A percentile compares a stretch with the other conserved stretches of the same genome.
phyloP scores from a whole-genome alignment of 495 filamentous ascomycete genomes.

The Penicillium argentinense region DNA sequence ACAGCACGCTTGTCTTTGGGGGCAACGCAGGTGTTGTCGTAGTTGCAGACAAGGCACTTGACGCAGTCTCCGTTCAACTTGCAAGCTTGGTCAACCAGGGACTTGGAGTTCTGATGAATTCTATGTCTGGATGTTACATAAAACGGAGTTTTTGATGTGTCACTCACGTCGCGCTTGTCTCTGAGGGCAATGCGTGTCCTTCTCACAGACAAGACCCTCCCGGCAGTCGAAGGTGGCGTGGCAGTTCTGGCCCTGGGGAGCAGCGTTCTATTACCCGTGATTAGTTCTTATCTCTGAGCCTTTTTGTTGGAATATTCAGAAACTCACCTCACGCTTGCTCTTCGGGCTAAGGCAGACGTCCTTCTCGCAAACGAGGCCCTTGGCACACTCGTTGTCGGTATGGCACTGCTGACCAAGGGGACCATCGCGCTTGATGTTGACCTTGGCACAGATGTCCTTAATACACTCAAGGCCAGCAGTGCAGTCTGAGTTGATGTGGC shows the following conservation, averaged over 20 bases:
- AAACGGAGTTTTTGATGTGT: no score
- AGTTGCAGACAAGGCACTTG: slow-evolving; percentile 4
- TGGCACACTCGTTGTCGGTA: slow-evolving; percentile 2
- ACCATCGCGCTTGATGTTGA: slow-evolving; percentile 5
- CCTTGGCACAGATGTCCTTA: slow-evolving; percentile 2
- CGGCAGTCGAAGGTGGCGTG: no score
- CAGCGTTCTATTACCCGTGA: no score
- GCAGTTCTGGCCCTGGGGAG: no score
- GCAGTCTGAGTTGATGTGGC: slow-evolving; percentile 4
- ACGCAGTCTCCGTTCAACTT: slow-evolving; percentile 6
- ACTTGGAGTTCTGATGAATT: slow-evolving; percentile 4
- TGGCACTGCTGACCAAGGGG: slow-evolving; percentile 4
- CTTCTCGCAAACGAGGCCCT: slow-evolving; percentile 2
- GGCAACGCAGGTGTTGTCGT: slow-evolving; percentile 4
- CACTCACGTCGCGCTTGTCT: no score
- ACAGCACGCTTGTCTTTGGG: slow-evolving; percentile 4
- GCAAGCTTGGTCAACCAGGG: slow-evolving; percentile 1
- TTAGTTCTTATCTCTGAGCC: no score
- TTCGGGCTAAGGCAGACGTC: slow-evolving; percentile 2
- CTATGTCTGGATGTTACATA: no score
- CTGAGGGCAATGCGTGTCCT: no score
- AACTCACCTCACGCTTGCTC: slow-evolving; percentile 2
- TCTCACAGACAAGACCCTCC: no score
- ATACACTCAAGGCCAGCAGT: not conserved
- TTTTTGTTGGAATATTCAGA: no score